Evolutionary conservation across 2,329 filamentous ascomycete genomes (phyloP), one percentile per base, ranked within the genome.

Genomic region (Epichloe festucae): DNA sequence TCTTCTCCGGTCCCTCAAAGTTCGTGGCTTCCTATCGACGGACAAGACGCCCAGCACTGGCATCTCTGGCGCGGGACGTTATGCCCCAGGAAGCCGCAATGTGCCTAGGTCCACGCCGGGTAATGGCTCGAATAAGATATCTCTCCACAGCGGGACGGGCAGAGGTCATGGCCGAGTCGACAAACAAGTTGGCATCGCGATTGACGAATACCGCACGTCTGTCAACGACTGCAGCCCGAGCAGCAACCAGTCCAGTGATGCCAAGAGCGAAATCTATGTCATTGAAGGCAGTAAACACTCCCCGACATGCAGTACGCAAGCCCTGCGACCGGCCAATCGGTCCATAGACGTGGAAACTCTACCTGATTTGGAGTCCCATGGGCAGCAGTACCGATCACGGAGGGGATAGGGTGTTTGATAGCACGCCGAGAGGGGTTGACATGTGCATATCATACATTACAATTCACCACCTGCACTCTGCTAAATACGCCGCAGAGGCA

Each of bases 1-100:
- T 4, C 67, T 79, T 1, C 69, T 79, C 38, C 73, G 75, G 38
- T 64, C 65, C n/a, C 67, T 71, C 64, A 69, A 64, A 54, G 61
- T 78, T 12, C 67, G 58, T 21, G 75, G 74, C 6, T 78, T 78
- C 58, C 65, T 67, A 4, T 67, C 71, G 0, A 70, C 67, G 40
- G 65, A 67, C 45, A 61, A 59, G 48, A 68, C 67, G 4, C 63
- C 63, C 19, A 67, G 60, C 23, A 60, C 55, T 31, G 65, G 56
- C 34, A 57, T 58, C 12, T 65, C 64, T 27, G 57, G 50, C 15
- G 52, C 57, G 15, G 44, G 51, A 42, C 60, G 58, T 34, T 69
- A 54, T 43, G 38, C 65, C 5, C 61, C 61, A 4, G 62, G 61
- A 40, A 64, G 60, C 40, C 55, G 59, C 39, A 62, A 59, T 34